phyloP scores from a whole-genome alignment of 257 asterid species.

The Solanum chiquidenum region DNA sequence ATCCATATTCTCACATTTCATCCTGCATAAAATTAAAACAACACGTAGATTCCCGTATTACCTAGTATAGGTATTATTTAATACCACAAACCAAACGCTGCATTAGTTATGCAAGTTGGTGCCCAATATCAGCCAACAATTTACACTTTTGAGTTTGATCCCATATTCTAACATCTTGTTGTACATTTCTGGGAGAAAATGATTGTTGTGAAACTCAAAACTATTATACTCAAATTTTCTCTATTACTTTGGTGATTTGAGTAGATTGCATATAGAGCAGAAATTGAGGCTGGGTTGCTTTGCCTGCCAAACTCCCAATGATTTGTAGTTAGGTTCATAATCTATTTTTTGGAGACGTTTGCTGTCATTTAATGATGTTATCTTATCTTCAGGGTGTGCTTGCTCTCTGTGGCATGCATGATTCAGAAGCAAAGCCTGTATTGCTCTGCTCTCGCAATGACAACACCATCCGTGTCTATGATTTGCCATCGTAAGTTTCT shows the following conservation, averaged over 20 bases:
- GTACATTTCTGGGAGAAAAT: background rate
- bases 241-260: background rate
- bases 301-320: background rate
- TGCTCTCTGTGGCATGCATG: slow-evolving; percentile 87
- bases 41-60: background rate
- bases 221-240: background rate
- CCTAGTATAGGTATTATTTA: background rate
- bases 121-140: background rate
- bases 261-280: background rate
- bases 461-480: slow-evolving; percentile 60
- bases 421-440: slow-evolving; percentile 87
- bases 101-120: background rate
- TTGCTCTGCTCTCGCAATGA: slow-evolving; percentile 80
- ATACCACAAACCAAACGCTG: background rate
- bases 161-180: background rate
- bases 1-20: background rate
- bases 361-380: background rate
- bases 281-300: background rate
- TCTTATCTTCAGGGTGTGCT: slow-evolving; percentile 63
- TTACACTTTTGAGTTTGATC: background rate
- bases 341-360: background rate
- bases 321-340: background rate
- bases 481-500: slow-evolving; percentile 85
- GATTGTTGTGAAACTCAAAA: background rate
- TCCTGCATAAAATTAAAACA: background rate